phyloP scores from a whole-genome alignment of 2,329 filamentous ascomycete species.

The Hypoxylon sp. region DNA sequence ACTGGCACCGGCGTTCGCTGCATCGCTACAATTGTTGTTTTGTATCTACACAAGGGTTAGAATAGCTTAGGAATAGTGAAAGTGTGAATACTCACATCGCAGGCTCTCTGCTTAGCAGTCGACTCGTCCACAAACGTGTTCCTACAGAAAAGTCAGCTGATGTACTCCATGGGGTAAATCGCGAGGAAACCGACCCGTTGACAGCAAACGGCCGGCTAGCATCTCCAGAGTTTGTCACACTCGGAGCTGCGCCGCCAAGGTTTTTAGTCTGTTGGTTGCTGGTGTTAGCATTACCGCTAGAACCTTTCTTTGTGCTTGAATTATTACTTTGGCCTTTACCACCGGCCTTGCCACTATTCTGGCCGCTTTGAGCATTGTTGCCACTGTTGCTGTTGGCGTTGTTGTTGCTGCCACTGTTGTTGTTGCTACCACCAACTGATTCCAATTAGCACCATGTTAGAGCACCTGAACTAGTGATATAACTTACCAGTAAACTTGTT shows the following conservation, averaged over 20 bases:
- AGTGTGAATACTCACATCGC: conserved; percentile 55
- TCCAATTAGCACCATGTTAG: conserved; percentile 23
- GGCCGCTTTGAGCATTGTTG: conserved; percentile 37
- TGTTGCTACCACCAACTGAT: conserved; percentile 37
- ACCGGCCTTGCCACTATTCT: conserved; percentile 39
- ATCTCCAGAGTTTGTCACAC: conserved; percentile 46
- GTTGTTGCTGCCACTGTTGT: no score
- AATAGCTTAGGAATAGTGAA: background rate
- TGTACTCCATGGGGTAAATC: conserved; percentile 63
- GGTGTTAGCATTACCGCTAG: conserved; percentile 40
- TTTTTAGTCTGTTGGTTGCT: conserved; percentile 38
- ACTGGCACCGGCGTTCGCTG: conserved; percentile 66
- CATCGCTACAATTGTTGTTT: conserved; percentile 71
- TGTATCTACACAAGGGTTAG: conserved; percentile 59
- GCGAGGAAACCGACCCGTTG: conserved; percentile 56
- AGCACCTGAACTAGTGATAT: no score
- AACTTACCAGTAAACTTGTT: conserved; percentile 67
- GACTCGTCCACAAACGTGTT: conserved; percentile 68
- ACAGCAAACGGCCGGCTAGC: conserved; percentile 66
- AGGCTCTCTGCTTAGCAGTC: conserved; percentile 71
- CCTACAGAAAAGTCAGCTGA: conserved; percentile 35
- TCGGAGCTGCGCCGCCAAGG: conserved; percentile 46
- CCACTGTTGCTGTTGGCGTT: conserved; percentile 23
- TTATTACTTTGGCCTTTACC: conserved; percentile 42
- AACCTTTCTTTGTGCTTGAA: conserved; percentile 29